Conservation (phyloP, 2,329 filamentous ascomycete species). For the Phaeosphaeria sp. region DNA sequence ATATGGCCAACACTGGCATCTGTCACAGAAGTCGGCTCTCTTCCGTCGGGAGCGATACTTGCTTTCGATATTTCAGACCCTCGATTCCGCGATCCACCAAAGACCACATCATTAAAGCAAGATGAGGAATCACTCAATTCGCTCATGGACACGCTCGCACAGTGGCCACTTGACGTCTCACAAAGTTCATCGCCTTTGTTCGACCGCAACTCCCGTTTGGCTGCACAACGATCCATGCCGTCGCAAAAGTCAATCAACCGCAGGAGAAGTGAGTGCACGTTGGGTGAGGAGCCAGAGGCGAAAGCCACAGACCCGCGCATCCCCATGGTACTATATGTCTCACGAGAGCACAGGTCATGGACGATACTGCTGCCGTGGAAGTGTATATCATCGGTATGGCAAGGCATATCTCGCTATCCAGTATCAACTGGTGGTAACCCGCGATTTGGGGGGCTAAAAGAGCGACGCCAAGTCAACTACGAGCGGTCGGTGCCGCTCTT, state of each 20-base stretch:
- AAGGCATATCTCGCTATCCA: slow-evolving; percentile 81
- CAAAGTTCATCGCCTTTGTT: slow-evolving; percentile 66
- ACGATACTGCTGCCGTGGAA: slow-evolving; percentile 89
- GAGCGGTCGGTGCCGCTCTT: slow-evolving; percentile 83
- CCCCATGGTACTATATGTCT: slow-evolving; percentile 74
- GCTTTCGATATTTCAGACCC: slow-evolving; percentile 80
- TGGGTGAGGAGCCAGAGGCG: slow-evolving; percentile 67
- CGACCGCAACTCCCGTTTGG: slow-evolving; percentile 68
- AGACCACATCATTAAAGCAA: slow-evolving; percentile 49
- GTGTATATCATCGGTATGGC: slow-evolving; percentile 85
- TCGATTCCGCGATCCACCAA: slow-evolving; percentile 77
- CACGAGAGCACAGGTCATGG: slow-evolving; percentile 68
- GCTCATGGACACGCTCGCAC: slow-evolving; percentile 67
- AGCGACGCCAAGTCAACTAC: slow-evolving; percentile 80
- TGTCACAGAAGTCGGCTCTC: slow-evolving; percentile 59
- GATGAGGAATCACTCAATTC: slow-evolving; percentile 33
- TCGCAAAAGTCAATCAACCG: slow-evolving; percentile 82
- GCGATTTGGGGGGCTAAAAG: slow-evolving; percentile 79
- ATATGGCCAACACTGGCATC: slow-evolving; percentile 39
- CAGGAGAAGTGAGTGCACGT: slow-evolving; percentile 68
- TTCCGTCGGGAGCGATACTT: slow-evolving; percentile 74
- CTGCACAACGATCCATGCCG: slow-evolving; percentile 70
- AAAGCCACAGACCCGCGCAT: slow-evolving; percentile 73
- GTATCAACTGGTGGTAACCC: slow-evolving; percentile 81
- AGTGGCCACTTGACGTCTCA: slow-evolving; percentile 69